Conservation (phyloP, 768 basidiomycete genomes). For the Boletus pseudo-olivaceus region DNA sequence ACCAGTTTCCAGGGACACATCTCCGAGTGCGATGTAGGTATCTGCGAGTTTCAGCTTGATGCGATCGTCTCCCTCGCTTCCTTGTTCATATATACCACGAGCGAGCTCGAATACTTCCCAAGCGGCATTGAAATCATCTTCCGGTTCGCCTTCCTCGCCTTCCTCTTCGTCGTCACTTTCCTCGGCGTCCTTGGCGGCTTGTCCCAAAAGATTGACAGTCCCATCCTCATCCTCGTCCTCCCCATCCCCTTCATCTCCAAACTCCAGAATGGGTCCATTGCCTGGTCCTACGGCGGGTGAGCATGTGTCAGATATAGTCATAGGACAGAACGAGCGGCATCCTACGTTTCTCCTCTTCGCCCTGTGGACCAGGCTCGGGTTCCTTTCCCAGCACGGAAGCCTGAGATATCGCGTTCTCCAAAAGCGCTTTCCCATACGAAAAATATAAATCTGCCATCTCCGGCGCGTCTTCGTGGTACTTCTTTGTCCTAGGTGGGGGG, state of each 20-base stretch:
- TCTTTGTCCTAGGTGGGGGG: slow-evolving; percentile 52
- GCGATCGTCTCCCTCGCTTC: slow-evolving; percentile 53
- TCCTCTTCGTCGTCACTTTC: slow-evolving; percentile 52
- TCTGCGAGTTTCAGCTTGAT: slow-evolving; percentile 84
- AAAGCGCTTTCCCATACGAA: slow-evolving; percentile 86
- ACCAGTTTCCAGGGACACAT: slow-evolving; percentile 98
- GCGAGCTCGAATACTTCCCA: slow-evolving; percentile 98
- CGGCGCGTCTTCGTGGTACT: slow-evolving; percentile 75
- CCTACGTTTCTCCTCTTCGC: slow-evolving; percentile 41
- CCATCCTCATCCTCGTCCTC: slow-evolving; percentile 59
- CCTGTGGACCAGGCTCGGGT: slow-evolving; percentile 45
- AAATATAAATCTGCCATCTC: slow-evolving; percentile 88
- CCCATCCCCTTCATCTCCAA: slow-evolving; percentile 75
- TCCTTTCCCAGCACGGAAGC: slow-evolving; percentile 89
- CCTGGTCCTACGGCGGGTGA: slow-evolving; percentile 32
- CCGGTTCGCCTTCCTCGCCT: slow-evolving; percentile 75
- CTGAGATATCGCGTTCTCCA: slow-evolving; percentile 88
- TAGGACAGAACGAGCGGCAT: not conserved
- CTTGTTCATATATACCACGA: slow-evolving; percentile 77
- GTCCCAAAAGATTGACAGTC: slow-evolving; percentile 62
- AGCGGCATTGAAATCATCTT: slow-evolving; percentile 97
- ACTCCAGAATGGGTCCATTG: slow-evolving; percentile 66
- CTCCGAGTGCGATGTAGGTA: slow-evolving; percentile 85
- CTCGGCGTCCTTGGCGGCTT: slow-evolving; percentile 49
- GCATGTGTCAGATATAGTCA: not conserved